Conservation (phyloP, 2,329 filamentous ascomycete genomes). For the Huntiella bhutanensis region DNA sequence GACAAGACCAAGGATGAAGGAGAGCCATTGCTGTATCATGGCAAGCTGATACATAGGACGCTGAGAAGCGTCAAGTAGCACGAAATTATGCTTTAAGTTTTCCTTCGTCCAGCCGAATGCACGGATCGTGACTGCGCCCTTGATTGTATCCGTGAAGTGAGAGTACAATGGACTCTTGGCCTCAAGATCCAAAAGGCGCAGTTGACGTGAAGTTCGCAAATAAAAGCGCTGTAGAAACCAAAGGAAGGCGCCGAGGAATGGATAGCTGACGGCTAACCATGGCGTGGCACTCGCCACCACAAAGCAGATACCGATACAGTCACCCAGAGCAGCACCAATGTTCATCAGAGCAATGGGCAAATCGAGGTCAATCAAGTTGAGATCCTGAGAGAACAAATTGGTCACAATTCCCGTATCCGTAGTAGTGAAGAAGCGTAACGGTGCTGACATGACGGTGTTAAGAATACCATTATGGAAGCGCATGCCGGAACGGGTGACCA, state of each 20-base stretch:
- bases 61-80: conserved; percentile 34
- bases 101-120: conserved; percentile 35
- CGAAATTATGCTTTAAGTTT: conserved; percentile 25
- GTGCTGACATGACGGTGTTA: conserved; percentile 20
- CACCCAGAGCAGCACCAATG: conserved; percentile 14
- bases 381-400: conserved; percentile 28
- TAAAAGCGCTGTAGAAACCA: conserved; percentile 38
- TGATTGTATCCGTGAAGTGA: conserved; percentile 36
- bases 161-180: conserved; percentile 38
- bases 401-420: conserved; percentile 24
- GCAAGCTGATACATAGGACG: conserved; percentile 37
- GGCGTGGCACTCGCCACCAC: conserved; percentile 25
- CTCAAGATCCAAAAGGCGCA: conserved; percentile 42
- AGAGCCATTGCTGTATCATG: conserved; percentile 39
- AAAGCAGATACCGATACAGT: conserved; percentile 24
- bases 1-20: conserved; percentile 28
- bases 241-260: conserved; percentile 25
- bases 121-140: conserved; percentile 34
- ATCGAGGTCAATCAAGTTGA: conserved; percentile 23
- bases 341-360: conserved; percentile 20
- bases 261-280: conserved; percentile 31
- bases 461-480: conserved; percentile 19
- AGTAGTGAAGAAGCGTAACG: conserved; percentile 23
- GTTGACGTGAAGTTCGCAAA: conserved; percentile 38
- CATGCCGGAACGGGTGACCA: conserved; percentile 15